A percentile compares a stretch with the other conserved stretches of the same genome.
These are phyloP conservation scores for Talaromyces funiculosus DNA, from an alignment of 2,329 filamentous ascomycete genomes.

Conservation along the genomic window DNA sequence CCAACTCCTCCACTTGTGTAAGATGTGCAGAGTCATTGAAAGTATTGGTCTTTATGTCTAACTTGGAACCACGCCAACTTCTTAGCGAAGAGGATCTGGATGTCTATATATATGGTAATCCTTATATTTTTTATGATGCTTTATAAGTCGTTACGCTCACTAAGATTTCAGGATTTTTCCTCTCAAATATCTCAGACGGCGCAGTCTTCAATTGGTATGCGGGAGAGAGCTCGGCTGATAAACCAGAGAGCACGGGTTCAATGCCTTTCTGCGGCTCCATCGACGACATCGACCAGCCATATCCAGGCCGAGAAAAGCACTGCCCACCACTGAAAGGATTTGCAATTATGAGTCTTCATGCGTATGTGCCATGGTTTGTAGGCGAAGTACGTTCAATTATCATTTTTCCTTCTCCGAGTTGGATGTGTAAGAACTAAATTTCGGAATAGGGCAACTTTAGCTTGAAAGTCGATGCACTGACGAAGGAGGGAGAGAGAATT, in stretches of 20 bases:
- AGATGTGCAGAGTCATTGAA: not conserved
- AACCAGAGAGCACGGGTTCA: not conserved
- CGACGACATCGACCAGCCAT: not conserved
- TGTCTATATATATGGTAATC: not conserved
- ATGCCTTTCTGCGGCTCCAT: not conserved
- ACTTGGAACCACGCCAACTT: not conserved
- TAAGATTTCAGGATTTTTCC: not conserved
- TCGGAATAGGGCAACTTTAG: not conserved
- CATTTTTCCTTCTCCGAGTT: not conserved
- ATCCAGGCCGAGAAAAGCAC: not conserved
- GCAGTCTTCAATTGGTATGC: not conserved
- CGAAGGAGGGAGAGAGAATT: not conserved
- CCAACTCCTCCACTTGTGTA: not conserved
- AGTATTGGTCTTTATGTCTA: not conserved
- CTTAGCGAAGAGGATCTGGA: not conserved
- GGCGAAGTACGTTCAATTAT: not conserved
- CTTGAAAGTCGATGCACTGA: not conserved
- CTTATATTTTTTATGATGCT: no score
- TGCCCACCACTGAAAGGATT: not conserved
- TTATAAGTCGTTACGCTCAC: no score
- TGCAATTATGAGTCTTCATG: not conserved
- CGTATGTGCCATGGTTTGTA: not conserved
- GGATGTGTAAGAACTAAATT: not conserved
- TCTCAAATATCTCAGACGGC: not conserved
- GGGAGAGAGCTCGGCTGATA: not conserved